Percentiles rank a stretch among this genome's conserved stretches.
phyloP scores from a whole-genome alignment of 331 rosid species.

The Cydonia oblonga region DNA sequence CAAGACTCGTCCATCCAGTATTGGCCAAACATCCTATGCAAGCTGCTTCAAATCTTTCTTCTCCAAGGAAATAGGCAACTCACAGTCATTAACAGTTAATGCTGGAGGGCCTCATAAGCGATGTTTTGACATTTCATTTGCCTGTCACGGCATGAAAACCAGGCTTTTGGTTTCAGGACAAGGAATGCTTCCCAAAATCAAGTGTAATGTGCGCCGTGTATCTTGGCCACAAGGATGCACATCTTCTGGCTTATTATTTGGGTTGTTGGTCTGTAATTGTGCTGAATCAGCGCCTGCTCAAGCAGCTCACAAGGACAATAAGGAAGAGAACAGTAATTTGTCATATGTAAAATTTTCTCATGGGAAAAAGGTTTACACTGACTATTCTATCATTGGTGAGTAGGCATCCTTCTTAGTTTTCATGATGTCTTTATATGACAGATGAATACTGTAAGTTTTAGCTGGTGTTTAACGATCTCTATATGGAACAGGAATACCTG shows the following conservation, averaged over 20 bases:
- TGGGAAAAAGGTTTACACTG: constrained; percentile 68
- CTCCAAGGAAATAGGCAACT: constrained; percentile 31
- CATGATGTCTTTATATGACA: neutral
- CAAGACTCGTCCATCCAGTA: constrained; percentile 20
- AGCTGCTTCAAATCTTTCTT: constrained; percentile 40
- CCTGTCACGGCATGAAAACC: constrained; percentile 39
- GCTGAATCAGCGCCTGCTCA: constrained; percentile 47
- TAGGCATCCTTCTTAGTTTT: constrained; percentile 9
- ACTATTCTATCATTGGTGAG: constrained; percentile 82
- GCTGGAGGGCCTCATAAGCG: constrained; percentile 26
- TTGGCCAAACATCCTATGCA: constrained; percentile 37
- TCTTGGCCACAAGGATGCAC: constrained; percentile 52
- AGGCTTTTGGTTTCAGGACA: constrained; percentile 43
- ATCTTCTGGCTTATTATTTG: constrained; percentile 56
- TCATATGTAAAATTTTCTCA: constrained; percentile 37
- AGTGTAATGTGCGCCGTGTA: constrained; percentile 31
- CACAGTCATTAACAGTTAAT: constrained; percentile 18
- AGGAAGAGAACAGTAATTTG: constrained; percentile 22
- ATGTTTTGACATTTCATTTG: constrained; percentile 39
- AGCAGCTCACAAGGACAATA: constrained; percentile 23
- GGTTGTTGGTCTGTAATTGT: constrained; percentile 50
- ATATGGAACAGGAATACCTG: constrained; percentile 68
- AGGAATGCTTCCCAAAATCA: constrained; percentile 40
- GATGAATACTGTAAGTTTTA: neutral
- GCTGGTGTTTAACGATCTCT: neutral